Evolutionary conservation across 2,329 filamentous ascomycete species (phyloP).

Genomic region (Ascocoryne sarcoides): DNA sequence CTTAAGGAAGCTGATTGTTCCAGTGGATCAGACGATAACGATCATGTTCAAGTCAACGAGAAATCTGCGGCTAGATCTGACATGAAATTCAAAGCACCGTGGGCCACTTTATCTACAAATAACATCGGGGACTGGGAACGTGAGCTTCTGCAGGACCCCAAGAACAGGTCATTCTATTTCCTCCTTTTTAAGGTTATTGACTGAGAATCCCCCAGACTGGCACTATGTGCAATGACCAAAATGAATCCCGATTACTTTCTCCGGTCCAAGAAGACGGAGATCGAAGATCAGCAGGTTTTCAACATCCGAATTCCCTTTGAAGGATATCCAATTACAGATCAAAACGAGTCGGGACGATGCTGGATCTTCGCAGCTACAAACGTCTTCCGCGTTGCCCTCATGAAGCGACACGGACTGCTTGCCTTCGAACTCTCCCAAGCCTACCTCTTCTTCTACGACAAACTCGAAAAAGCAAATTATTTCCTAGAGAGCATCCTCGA

Average conservation of each 20-base stretch:
- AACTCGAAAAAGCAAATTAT: conserved; percentile 84
- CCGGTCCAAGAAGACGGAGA: conserved; percentile 50
- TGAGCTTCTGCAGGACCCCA: conserved; percentile 53
- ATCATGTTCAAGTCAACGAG: conserved; percentile 43
- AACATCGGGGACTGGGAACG: conserved; percentile 51
- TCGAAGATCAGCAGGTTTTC: conserved; percentile 71
- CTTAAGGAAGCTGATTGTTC: conserved; percentile 34
- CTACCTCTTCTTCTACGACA: conserved; percentile 91
- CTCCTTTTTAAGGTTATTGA: conserved; percentile 1
- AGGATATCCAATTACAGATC: conserved; percentile 76
- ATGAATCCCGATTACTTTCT: conserved; percentile 60
- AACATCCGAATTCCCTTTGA: conserved; percentile 76
- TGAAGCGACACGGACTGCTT: conserved; percentile 71
- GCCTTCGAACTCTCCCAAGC: conserved; percentile 80
- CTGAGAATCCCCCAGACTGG: conserved; percentile 51
- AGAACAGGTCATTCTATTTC: conserved; percentile 41
- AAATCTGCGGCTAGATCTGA: conserved; percentile 31
- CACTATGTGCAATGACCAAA: conserved; percentile 61
- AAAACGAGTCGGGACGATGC: conserved; percentile 72
- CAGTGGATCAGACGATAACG: no score
- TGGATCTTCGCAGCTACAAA: conserved; percentile 94
- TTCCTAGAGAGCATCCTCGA: conserved; percentile 79
- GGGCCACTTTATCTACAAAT: conserved; percentile 38
- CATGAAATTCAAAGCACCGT: conserved; percentile 26
- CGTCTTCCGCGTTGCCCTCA: conserved; percentile 79